Conservation (phyloP, 140 eudicot genomes). For the Oenanthe javanica region DNA sequence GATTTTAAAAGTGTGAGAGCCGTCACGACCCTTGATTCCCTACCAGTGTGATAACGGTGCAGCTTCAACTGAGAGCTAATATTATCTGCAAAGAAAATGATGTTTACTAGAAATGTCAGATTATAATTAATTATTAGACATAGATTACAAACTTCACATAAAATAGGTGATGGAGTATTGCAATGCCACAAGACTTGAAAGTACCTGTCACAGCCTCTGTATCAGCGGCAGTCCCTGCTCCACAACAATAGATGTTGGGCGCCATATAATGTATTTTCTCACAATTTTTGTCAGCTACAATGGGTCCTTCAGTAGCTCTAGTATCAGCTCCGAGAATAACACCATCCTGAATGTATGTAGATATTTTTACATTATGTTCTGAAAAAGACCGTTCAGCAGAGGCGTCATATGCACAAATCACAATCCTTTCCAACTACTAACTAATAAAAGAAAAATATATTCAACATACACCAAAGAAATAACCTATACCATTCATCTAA, state of each 20-base stretch:
- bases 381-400: neutral
- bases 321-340: slow-evolving; percentile 98
- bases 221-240: slow-evolving; percentile 99
- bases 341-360: slow-evolving; percentile 60
- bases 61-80: slow-evolving; percentile 86
- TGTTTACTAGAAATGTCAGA: slow-evolving; percentile 4
- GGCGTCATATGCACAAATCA: neutral
- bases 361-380: neutral
- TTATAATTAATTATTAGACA: neutral
- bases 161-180: neutral
- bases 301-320: slow-evolving; percentile 94
- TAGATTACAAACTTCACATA: neutral
- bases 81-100: slow-evolving; percentile 46
- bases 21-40: slow-evolving; percentile 94
- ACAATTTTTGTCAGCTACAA: slow-evolving; percentile 93
- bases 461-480: too few species aligned
- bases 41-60: slow-evolving; percentile 83
- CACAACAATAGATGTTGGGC: slow-evolving; percentile 94
- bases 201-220: slow-evolving; percentile 94
- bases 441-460: too few species aligned
- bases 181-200: neutral
- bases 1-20: slow-evolving; percentile 80
- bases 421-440: too few species aligned
- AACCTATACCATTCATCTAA: too few species aligned
- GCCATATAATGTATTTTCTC: slow-evolving; percentile 98